Evolutionary conservation across 352 stramenopile species (phyloP).

Genomic region (Blastocystis sp.): DNA sequence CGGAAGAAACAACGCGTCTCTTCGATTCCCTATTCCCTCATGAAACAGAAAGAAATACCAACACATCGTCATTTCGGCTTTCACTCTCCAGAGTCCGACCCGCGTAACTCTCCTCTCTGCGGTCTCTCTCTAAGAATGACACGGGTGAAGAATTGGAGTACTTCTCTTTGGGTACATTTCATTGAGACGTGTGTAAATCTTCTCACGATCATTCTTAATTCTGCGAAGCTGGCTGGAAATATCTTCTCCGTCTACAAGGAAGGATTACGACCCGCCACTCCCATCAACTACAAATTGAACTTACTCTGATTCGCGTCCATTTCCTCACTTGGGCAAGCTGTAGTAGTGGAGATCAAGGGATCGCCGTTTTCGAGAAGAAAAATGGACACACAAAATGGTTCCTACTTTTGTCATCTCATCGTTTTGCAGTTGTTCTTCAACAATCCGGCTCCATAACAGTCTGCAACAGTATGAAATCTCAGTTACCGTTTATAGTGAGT

Average conservation of each 20-base stretch:
- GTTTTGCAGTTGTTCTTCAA: too few relatives aligned
- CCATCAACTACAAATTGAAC: neutral
- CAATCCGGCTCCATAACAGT: too few relatives aligned
- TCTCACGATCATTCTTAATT: conserved; percentile 58
- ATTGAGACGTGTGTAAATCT: conserved; percentile 34
- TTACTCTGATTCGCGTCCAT: conserved; percentile 32
- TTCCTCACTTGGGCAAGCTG: neutral
- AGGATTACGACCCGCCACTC: neutral
- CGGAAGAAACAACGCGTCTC: conserved; percentile 42
- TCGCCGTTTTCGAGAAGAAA: too few relatives aligned
- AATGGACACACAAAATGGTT: too few relatives aligned
- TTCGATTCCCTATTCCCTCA: conserved; percentile 34
- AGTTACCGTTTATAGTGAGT: too few relatives aligned
- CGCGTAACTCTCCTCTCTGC: neutral
- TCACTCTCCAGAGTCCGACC: conserved; percentile 1
- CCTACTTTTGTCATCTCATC: too few relatives aligned
- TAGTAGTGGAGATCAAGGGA: too few relatives aligned
- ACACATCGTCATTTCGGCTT: neutral
- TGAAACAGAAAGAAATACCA: neutral
- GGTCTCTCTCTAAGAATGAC: conserved; percentile 59
- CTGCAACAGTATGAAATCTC: too few relatives aligned
- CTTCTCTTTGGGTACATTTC: conserved; percentile 60
- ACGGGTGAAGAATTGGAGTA: neutral
- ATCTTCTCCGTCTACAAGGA: conserved; percentile 51
- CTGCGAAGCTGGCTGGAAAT: conserved; percentile 11